Evolutionary conservation across 1,284 basidiomycete genomes (phyloP), one percentile per base, ranked within the genome.

Genomic region (Psilocybe mexicana): DNA sequence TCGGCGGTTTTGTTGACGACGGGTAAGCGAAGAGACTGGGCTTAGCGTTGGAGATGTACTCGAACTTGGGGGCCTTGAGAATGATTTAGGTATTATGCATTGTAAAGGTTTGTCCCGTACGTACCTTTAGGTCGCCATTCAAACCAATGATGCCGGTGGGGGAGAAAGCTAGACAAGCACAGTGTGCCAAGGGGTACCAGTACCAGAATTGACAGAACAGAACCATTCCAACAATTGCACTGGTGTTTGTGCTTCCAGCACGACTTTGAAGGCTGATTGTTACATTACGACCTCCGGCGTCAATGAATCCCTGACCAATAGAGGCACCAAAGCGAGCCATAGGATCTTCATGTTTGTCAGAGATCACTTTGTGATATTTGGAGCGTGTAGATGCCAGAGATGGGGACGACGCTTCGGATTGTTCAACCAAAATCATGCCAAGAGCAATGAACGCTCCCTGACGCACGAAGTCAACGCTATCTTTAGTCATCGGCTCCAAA

Each of bases 191-290:
- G 36, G 96, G 96, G 75, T 95, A 98, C 96, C 96, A 98, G 72
- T 98, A 98, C 96, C 96, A 98, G 76, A 98, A 98, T 72, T 98
- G 96, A 68, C 91, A 93, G 78, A 98, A 98, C 69, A 98, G 75
- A 14, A 90, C 87, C 92, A 98, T 95, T 28, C 96, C 96, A 42
- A 98, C 93, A 61, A 98, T 93, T 2, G 95, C 93, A 57, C 85
- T 92, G 65, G 94, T 95, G 72, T 97, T 95, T 64, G 83, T 84
- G 62, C 90, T 95, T 4, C 96, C 96, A 4, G 93, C 93, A 61
- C 92, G 86, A 67, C 93, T 96, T 70, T 94, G 90, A 55, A 98
- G 78, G 66, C 88, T 94, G 68, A 98, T 94, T 7, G 94, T 97
- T 58, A 92, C 92, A 70, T 98, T 98, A 51, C 95, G 83, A 43